phyloP scores from a whole-genome alignment of 1,139 yeast genomes.

The Hansenula sp. region DNA sequence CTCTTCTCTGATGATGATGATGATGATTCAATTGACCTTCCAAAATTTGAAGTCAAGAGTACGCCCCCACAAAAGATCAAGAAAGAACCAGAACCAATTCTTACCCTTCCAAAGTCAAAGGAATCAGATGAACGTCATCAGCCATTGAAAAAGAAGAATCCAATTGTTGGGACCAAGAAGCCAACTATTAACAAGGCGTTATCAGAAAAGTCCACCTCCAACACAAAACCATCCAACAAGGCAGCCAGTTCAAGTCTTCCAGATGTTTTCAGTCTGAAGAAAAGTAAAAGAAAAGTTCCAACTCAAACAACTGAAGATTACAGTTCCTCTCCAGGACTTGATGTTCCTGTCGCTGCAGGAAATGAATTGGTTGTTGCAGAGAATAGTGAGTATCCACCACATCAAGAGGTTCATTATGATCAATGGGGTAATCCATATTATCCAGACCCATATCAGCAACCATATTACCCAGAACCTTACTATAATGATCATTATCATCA shows the following conservation, averaged over 20 bases:
- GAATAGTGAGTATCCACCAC: not conserved
- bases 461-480: not conserved
- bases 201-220: not conserved
- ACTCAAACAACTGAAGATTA: not conserved
- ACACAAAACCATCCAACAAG: not conserved
- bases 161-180: too few species aligned
- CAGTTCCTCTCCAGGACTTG: not conserved
- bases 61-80: not conserved
- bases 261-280: slow-evolving; percentile 8
- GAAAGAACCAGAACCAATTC: not conserved
- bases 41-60: not conserved
- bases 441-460: not conserved
- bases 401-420: not conserved
- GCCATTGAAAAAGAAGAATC: not conserved
- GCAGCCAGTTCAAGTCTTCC: not conserved
- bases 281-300: slow-evolving; percentile 9
- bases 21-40: not conserved
- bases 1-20: too few species aligned
- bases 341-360: not conserved
- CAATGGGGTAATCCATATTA: not conserved
- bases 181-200: too few species aligned
- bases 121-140: not conserved
- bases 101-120: not conserved
- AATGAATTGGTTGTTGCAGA: not conserved
- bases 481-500: not conserved